Evolutionary conservation across 148 eudicot genomes (phyloP).

Genomic region (Camellia lanceoleosa): DNA sequence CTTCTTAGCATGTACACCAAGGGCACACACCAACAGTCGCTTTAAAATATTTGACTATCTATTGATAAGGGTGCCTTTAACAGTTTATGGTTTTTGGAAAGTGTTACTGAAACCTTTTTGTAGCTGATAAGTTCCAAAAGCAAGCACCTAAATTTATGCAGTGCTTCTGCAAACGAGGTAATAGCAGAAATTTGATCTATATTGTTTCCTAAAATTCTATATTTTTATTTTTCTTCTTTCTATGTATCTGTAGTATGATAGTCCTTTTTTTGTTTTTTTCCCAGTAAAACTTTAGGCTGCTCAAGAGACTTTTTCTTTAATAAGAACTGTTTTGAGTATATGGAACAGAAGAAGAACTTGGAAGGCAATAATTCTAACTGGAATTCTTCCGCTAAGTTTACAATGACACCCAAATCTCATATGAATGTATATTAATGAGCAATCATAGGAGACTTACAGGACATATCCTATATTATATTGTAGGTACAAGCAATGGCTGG

Average conservation of each 20-base stretch:
- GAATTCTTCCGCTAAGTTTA: background rate
- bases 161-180: slow-evolving; percentile 50
- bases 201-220: background rate
- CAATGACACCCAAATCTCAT: background rate
- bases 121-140: slow-evolving; percentile 41
- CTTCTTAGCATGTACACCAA: too few species aligned
- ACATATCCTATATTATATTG: slow-evolving; percentile 7
- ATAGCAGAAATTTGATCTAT: slow-evolving; percentile 2
- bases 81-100: background rate
- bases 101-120: slow-evolving; percentile 1
- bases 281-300: slow-evolving; percentile 29
- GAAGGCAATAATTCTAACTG: slow-evolving; percentile 33
- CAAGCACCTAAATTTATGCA: slow-evolving; percentile 44
- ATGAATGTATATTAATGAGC: background rate
- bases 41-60: background rate
- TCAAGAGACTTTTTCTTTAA: slow-evolving; percentile 37
- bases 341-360: slow-evolving; percentile 37
- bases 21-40: too few species aligned
- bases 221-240: background rate
- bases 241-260: too few species aligned
- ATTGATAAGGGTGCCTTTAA: background rate
- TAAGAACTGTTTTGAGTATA: slow-evolving; percentile 38
- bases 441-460: background rate
- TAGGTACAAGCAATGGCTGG: slow-evolving; percentile 47
- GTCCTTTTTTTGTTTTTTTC: background rate